A percentile compares a stretch with the other conserved stretches of the same genome.
Conservation (phyloP, 2,329 filamentous ascomycete genomes). For the Paraphoma sp. region DNA sequence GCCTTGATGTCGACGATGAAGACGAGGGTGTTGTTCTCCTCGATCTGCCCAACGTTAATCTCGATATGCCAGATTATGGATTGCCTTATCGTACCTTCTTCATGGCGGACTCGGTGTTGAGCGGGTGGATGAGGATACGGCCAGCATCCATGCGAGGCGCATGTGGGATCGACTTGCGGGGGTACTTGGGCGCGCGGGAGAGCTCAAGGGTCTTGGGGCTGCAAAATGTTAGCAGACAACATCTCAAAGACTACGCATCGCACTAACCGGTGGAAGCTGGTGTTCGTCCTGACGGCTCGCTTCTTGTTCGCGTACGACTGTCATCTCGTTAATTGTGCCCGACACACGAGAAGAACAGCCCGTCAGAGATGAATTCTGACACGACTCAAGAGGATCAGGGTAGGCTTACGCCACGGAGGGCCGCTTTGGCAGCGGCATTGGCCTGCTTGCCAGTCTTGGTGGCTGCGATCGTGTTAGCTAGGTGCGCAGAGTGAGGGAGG, state of each 20-base stretch:
- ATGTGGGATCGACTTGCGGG: slow-evolving; percentile 91
- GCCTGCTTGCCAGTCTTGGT: slow-evolving; percentile 78
- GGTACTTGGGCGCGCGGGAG: slow-evolving; percentile 91
- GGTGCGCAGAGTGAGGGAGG: slow-evolving; percentile 8
- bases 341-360: slow-evolving; percentile 53
- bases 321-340: slow-evolving; percentile 49
- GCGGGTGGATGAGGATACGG: slow-evolving; percentile 95
- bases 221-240: slow-evolving; percentile 4
- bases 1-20: slow-evolving; percentile 91
- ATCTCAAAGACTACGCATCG: not conserved
- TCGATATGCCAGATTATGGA: not conserved
- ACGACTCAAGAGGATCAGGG: slow-evolving; percentile 52
- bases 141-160: slow-evolving; percentile 92
- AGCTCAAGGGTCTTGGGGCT: slow-evolving; percentile 90
- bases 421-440: slow-evolving; percentile 91
- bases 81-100: slow-evolving; percentile 71
- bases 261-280: slow-evolving; percentile 82
- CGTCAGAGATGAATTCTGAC: slow-evolving; percentile 61
- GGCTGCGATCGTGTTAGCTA: slow-evolving; percentile 46
- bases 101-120: slow-evolving; percentile 99
- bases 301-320: slow-evolving; percentile 82
- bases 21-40: slow-evolving; percentile 99
- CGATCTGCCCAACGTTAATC: slow-evolving; percentile 64
- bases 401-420: slow-evolving; percentile 86
- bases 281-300: slow-evolving; percentile 88